Base-by-base conservation (phyloP, 2,329 filamentous ascomycete genomes). In the Xylaria sp. region DNA sequence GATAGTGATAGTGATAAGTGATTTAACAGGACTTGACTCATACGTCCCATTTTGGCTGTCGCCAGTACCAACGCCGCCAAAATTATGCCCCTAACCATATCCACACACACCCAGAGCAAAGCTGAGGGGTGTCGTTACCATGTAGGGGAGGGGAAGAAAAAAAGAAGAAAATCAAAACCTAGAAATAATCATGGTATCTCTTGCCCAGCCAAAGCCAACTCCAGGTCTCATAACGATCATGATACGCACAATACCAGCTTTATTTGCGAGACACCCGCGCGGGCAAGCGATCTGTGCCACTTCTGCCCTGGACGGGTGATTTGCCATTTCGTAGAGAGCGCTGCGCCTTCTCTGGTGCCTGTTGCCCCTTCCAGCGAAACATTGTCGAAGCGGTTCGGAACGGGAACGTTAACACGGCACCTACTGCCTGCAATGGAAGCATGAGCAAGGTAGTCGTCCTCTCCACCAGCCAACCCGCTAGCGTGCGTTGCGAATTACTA, bases 381-480 rank as follows among this genome's bases (percentile, higher is more conserved):
- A 81, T 61, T 2, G 76, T 73, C 29, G 80, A 75, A 15, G 80
- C 65, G 2, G 79, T 79, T 38, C 77, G 79, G 33, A 85, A 77
- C 0, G 84, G 84, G 54, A 85, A 77, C 9, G 81, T 76, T 5
- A 83, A 58, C 25, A 85, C 72, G 17, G 77, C 76, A 10, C 83
- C 51, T 2, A 79, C 63, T 0, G 79, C 75, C 22, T 80, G 79
- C 31, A 85, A 75, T 0, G 84, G 84, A n/a, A 85, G 72, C 22
- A 82, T 73, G 7, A 79, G 57, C 0, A 80, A 51, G 10, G 76
- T 73, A 11, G 79, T 71, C 17, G 78, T 66, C 50, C 75, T 78
- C 33, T 82, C 81, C 10, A 79, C 65, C n/a, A 78, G 47, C 77
- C 81, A 81, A 7, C 73, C 70, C 10, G 82, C 62, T 5, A 83